phyloP scores from a whole-genome alignment of 768 basidiomycete species.

The Leccinum obscurum region DNA sequence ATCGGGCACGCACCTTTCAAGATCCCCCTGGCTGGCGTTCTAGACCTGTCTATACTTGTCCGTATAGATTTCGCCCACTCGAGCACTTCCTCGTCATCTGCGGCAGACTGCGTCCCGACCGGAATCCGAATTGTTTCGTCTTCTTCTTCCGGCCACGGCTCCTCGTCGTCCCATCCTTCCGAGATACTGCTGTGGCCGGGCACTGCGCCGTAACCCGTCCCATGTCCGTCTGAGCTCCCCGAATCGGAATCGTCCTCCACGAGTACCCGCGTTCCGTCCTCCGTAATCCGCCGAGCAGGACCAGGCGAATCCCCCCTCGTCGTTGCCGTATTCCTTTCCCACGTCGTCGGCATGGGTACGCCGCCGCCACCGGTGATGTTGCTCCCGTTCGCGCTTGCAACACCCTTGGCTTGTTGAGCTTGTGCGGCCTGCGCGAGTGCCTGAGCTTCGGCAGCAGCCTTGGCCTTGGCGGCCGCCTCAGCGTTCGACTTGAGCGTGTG shows the following conservation, averaged over 20 bases:
- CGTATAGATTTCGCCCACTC: constrained; percentile 79
- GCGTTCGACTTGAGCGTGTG: constrained; percentile 88
- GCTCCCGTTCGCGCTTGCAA: constrained; percentile 28
- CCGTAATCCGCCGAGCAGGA: constrained; percentile 48
- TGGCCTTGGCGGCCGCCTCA: constrained; percentile 44
- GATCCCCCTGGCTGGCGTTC: constrained; percentile 77
- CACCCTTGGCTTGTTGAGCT: constrained; percentile 19
- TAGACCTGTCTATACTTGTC: constrained; percentile 65
- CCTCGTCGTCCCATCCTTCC: constrained; percentile 78
- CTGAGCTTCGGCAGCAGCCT: constrained; percentile 32
- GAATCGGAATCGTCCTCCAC: constrained; percentile 74
- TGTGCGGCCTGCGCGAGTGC: constrained; percentile 27
- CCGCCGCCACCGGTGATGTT: constrained; percentile 13
- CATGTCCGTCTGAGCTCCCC: constrained; percentile 53
- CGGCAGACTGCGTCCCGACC: constrained; percentile 5
- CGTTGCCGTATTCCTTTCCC: constrained; percentile 83
- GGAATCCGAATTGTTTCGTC: constrained; percentile 69
- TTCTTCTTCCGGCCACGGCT: constrained; percentile 70
- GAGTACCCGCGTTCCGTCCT: constrained; percentile 65
- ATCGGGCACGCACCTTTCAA: constrained; percentile 57
- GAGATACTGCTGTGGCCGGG: constrained; percentile 44
- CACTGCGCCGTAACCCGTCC: constrained; percentile 34
- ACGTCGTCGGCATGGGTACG: constrained; percentile 54
- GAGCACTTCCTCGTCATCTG: constrained; percentile 59
- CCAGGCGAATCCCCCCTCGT: constrained; percentile 47